Evolutionary conservation across 495 filamentous ascomycete genomes (phyloP), one percentile per base, ranked within the genome.

Genomic region (Alectoria sarmentosa): DNA sequence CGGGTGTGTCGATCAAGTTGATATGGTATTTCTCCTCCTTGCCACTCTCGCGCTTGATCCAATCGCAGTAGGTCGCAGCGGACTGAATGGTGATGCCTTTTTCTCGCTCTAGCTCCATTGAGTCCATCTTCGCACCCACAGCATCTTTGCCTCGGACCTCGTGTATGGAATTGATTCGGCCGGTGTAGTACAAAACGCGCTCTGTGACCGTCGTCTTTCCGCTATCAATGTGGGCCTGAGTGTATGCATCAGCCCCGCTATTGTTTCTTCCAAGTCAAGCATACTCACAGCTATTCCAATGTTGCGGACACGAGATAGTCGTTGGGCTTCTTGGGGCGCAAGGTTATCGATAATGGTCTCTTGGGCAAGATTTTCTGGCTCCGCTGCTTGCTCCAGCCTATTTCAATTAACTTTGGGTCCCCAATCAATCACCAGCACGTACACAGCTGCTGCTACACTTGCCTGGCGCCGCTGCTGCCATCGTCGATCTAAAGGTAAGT

Each of bases 11-110:
- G 74, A 99, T 99, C 77, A 99, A 78, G 77, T 99, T 99, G 78
- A 99, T 84, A 73, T 99, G 93, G 77, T 96, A 99, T 63, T 85
- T 90, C 74, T 95, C 88, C 11, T 97, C 89, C 70, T 88, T 80
- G 48, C 84, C 85, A 44, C 89, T 85, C 69, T 90, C 76, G 68
- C 81, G 86, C 82, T 96, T 98, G 64, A 89, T 76, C 95, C 95
- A 99, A 77, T 99, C 92, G 77, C 92, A 96, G 75, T 96, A 99
- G 3, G 94, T 98, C 30, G 94, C 94, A 48, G 94, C 94, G 61
- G 92, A 96, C 78, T 98, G 93, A 68, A 98, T 98, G 63, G 94
- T 98, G 74, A 98, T 98, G 73, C 94, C 94, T 81, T 97, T 94
- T 73, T 98, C 94, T 73, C 94, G 83, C 76, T 99, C 95, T 67